Base-by-base conservation (phyloP, 352 stramenopile species). In the Pythium dissimile region DNA sequence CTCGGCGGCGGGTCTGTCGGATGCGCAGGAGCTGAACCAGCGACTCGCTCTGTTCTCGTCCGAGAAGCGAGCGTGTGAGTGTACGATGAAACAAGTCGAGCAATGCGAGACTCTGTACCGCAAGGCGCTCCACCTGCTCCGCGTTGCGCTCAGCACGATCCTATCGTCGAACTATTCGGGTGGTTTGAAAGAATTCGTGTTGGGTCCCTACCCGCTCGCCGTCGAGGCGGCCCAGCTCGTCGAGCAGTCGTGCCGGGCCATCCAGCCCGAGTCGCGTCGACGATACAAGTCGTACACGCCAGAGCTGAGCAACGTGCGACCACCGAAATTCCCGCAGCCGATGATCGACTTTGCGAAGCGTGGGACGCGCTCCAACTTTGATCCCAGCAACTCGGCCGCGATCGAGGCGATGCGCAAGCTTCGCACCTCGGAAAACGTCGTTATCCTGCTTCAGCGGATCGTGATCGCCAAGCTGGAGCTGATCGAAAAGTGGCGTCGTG, bases 401-500 rank as follows among this genome's bases (percentile, higher is more conserved):
- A 79, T 89, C 50, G 75, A 94, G 73, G 80, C 80, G 47, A 84
- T 84, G 70, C 80, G 84, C 24, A 86, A 92, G 50, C 66, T 94
- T 31, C 81, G 85, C 54, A 70, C 63, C 51, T 84, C 84, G 5
- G 84, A 94, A 59, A 92, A 89, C 55, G 73, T 90, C 15, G 59
- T 92, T 38, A 88, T 94, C 67, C 69, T 91, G 62, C 57, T 89
- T 56, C 84, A 94, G 59, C 80, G 82, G 5, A 72, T 92, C 28
- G 84, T 92, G 56, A 86, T 91, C 34, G 74, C 88, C 52, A 94
- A 94, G 61, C 67, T 90, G 3, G 82, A 92, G 59, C 57, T 84
- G n/a, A 73, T 94, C 20, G 80, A 89, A 15, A 79, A 87, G 55
- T 94, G 84, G 84, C 81, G 84, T 44, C 53, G 61, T 6, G 72